A percentile compares a stretch with the other conserved stretches of the same genome.
These are phyloP conservation scores for Phytophthora pini DNA, from an alignment of 352 stramenopile species.

Conservation along the genomic window DNA sequence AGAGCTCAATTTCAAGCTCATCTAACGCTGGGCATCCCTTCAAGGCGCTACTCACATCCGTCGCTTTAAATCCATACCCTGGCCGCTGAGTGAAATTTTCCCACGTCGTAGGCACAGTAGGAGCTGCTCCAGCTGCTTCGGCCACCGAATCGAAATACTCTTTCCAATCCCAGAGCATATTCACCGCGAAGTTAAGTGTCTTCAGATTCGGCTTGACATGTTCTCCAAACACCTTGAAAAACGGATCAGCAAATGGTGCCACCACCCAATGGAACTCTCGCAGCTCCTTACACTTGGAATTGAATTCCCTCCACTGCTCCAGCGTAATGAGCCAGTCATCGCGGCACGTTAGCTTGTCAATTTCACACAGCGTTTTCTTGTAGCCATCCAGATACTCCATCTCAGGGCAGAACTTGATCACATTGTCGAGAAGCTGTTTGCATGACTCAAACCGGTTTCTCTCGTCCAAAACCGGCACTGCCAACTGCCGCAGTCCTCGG, in stretches of 20 bases:
- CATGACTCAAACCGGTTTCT: slow-evolving; percentile 20
- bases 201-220: slow-evolving; percentile 41
- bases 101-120: not conserved
- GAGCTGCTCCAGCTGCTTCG: slow-evolving; percentile 13
- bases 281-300: slow-evolving; percentile 39
- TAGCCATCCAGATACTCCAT: slow-evolving; percentile 48
- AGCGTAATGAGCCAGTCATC: slow-evolving; percentile 39
- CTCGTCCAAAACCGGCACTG: slow-evolving; percentile 26
- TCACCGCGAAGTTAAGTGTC: slow-evolving; percentile 40
- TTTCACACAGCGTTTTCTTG: slow-evolving; percentile 37
- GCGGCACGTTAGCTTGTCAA: slow-evolving; percentile 42
- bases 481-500: slow-evolving; percentile 41
- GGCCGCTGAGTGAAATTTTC: slow-evolving; percentile 3
- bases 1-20: slow-evolving; percentile 43
- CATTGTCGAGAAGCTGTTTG: slow-evolving; percentile 35
- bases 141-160: slow-evolving; percentile 37
- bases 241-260: slow-evolving; percentile 44
- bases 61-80: slow-evolving; percentile 34
- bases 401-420: slow-evolving; percentile 35
- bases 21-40: slow-evolving; percentile 46
- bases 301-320: slow-evolving; percentile 44
- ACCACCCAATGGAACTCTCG: slow-evolving; percentile 50
- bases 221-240: slow-evolving; percentile 49
- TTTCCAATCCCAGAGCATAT: slow-evolving; percentile 52
- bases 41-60: slow-evolving; percentile 33